phyloP scores from a whole-genome alignment of 2,329 filamentous ascomycete genomes.

The Beauveria sp. region DNA sequence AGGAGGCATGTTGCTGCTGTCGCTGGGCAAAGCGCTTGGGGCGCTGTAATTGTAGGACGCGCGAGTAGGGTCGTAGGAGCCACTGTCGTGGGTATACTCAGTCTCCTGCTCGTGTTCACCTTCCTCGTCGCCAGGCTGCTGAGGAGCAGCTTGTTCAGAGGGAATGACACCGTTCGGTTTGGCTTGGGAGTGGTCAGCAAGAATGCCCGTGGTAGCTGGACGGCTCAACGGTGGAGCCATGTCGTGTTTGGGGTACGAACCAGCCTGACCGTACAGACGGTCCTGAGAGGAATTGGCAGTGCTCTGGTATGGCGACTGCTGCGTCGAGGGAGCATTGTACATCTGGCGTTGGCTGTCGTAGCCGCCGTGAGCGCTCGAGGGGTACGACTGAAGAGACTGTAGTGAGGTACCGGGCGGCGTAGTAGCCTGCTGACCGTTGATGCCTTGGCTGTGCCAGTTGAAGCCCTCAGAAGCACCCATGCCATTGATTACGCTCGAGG shows the following conservation, averaged over 20 bases:
- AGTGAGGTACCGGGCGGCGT: slow-evolving; percentile 75
- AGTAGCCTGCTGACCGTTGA: slow-evolving; percentile 62
- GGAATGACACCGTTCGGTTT: slow-evolving; percentile 63
- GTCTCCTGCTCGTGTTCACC: slow-evolving; percentile 67
- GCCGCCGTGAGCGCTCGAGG: slow-evolving; percentile 49
- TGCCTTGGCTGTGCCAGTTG: slow-evolving; percentile 63
- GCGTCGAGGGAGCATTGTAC: slow-evolving; percentile 64
- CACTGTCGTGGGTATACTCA: slow-evolving; percentile 82
- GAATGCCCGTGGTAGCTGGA: slow-evolving; percentile 47
- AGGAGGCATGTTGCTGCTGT: slow-evolving; percentile 67
- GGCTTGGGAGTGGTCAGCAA: slow-evolving; percentile 55
- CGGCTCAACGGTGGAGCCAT: slow-evolving; percentile 75
- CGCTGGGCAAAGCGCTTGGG: slow-evolving; percentile 56
- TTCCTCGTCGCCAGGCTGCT: slow-evolving; percentile 55
- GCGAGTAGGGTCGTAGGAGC: slow-evolving; percentile 64
- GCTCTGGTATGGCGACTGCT: slow-evolving; percentile 65
- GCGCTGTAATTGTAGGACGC: slow-evolving; percentile 71
- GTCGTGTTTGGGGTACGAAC: slow-evolving; percentile 70
- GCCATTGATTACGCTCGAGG: slow-evolving; percentile 71
- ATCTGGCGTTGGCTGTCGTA: slow-evolving; percentile 74
- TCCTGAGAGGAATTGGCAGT: slow-evolving; percentile 52
- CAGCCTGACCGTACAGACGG: slow-evolving; percentile 59
- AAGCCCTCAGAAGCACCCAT: slow-evolving; percentile 73
- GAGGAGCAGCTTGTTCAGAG: slow-evolving; percentile 39
- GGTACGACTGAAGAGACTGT: slow-evolving; percentile 74